Evolutionary conservation across 164 flowering plant species (phyloP).

Genomic region (Sedum album): DNA sequence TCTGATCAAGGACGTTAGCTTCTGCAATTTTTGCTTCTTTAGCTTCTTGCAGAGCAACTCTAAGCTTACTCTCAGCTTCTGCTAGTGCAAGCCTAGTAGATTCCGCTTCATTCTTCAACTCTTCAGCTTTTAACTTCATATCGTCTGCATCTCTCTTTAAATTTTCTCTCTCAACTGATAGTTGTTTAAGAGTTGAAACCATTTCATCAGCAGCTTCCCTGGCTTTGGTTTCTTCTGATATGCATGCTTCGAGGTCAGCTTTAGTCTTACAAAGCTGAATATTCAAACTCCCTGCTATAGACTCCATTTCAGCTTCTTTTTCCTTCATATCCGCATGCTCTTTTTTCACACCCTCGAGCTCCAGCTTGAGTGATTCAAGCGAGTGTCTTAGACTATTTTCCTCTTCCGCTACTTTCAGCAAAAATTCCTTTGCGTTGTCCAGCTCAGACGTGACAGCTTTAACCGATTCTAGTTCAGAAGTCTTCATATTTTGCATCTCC

Average conservation of each 20-base stretch:
- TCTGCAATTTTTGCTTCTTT: constrained; percentile 87
- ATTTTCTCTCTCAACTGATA: constrained; percentile 50
- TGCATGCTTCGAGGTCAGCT: constrained; percentile 61
- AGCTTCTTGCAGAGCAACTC: constrained; percentile 56
- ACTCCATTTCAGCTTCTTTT: constrained; percentile 74
- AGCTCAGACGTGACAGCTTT: constrained; percentile 53
- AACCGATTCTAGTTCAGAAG: constrained; percentile 62
- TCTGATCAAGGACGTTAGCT: constrained; percentile 49
- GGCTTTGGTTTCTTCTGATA: constrained; percentile 47
- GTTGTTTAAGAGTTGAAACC: constrained; percentile 58
- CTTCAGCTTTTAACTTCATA: constrained; percentile 59
- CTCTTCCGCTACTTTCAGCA: constrained; percentile 76
- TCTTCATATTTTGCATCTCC: constrained; percentile 47
- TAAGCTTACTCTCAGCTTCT: constrained; percentile 57
- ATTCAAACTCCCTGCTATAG: constrained; percentile 67
- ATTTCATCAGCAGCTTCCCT: constrained; percentile 62
- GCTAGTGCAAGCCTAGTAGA: constrained; percentile 33
- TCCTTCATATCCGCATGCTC: constrained; percentile 67
- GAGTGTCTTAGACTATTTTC: constrained; percentile 43
- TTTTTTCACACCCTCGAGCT: constrained; percentile 61
- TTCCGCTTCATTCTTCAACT: constrained; percentile 55
- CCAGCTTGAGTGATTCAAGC: constrained; percentile 63
- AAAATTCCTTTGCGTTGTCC: constrained; percentile 66
- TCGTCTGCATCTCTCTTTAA: constrained; percentile 54
- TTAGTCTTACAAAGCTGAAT: constrained; percentile 58